phyloP scores from a whole-genome alignment of 805 yeast genomes.

The Lachancea meyersii region DNA sequence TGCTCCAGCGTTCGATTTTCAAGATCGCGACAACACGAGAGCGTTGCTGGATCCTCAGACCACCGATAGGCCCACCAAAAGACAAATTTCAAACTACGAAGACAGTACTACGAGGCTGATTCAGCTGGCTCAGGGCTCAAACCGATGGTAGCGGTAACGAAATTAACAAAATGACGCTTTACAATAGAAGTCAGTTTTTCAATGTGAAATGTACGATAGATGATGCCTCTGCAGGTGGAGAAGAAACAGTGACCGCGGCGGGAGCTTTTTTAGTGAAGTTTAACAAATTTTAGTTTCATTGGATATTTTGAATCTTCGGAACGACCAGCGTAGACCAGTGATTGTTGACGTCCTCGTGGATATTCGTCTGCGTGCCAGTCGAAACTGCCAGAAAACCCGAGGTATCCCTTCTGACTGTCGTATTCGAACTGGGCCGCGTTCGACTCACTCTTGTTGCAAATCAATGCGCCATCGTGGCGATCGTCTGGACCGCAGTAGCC shows the following conservation, averaged over 20 bases:
- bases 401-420: constrained; percentile 35
- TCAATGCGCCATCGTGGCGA: constrained; percentile 25
- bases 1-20: not conserved
- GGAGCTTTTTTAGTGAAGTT: constrained; percentile 5
- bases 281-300: constrained; percentile 35
- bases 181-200: no score
- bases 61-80: not conserved
- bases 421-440: constrained; percentile 53
- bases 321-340: constrained; percentile 42
- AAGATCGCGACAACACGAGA: constrained; percentile 9
- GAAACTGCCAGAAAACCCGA: constrained; percentile 57
- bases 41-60: constrained; percentile 8
- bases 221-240: not conserved
- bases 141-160: constrained; percentile 1
- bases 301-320: constrained; percentile 33
- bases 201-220: no score
- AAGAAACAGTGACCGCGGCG: not conserved
- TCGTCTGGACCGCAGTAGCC: constrained; percentile 60
- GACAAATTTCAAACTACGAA: constrained; percentile 14
- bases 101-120: constrained; percentile 19
- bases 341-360: constrained; percentile 43
- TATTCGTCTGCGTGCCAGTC: constrained; percentile 51
- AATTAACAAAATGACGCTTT: no score
- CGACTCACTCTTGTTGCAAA: constrained; percentile 31
- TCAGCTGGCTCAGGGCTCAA: constrained; percentile 12